Percentiles rank a stretch among this genome's conserved stretches.
Conservation (phyloP, 2,329 filamentous ascomycete species). For the Pseudocercospora pini-densiflorae region DNA sequence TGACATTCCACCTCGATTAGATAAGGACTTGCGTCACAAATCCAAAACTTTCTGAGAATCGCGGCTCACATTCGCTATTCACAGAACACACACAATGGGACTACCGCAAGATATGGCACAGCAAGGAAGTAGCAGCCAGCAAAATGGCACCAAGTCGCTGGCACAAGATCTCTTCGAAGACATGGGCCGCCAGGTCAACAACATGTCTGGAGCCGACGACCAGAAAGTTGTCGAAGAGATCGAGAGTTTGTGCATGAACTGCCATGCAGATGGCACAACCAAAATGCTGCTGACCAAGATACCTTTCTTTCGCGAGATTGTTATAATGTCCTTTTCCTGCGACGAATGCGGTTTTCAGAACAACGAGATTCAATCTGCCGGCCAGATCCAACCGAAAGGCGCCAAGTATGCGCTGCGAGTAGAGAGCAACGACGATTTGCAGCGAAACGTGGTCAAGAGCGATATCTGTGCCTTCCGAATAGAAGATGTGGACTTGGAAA, state of each 20-base stretch:
- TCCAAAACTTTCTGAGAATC: background rate
- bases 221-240: conserved; percentile 59
- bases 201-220: conserved; percentile 44
- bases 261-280: conserved; percentile 69
- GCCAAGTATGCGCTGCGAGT: conserved; percentile 81
- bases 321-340: conserved; percentile 96
- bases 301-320: conserved; percentile 95
- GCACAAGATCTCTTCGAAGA: conserved; percentile 57
- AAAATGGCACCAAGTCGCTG: conserved; percentile 34
- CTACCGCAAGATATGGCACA: conserved; percentile 24
- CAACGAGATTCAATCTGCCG: conserved; percentile 91
- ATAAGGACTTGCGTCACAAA: background rate
- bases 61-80: background rate
- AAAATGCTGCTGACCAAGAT: conserved; percentile 88
- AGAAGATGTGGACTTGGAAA: conserved; percentile 90
- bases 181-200: conserved; percentile 55
- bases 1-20: background rate
- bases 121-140: conserved; percentile 14
- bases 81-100: conserved; percentile 12
- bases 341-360: conserved; percentile 87
- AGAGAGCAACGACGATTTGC: conserved; percentile 73
- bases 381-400: conserved; percentile 88
- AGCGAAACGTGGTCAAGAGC: conserved; percentile 88
- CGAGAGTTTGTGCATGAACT: conserved; percentile 61
- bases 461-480: conserved; percentile 85